phyloP scores from a whole-genome alignment of 495 filamentous ascomycete genomes.

The Delitschia confertaspora region DNA sequence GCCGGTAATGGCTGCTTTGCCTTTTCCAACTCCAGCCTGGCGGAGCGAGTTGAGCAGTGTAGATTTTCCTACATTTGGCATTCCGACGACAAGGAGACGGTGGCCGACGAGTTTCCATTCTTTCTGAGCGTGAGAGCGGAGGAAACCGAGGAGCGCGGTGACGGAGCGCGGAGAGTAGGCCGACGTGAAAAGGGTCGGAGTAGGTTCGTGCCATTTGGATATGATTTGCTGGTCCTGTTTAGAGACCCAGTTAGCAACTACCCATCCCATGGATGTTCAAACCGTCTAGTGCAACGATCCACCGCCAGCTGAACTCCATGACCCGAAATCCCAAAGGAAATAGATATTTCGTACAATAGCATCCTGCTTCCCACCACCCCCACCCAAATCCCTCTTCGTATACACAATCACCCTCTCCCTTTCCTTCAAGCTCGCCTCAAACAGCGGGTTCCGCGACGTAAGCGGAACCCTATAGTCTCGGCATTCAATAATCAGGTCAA shows the following conservation, averaged over 20 bases:
- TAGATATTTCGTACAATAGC: too few species aligned
- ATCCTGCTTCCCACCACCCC: constrained; percentile 29
- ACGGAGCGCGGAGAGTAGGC: constrained; percentile 58
- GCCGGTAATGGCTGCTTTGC: constrained; percentile 76
- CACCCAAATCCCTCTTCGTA: constrained; percentile 77
- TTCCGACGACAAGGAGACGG: constrained; percentile 80
- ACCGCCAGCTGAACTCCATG: too few species aligned
- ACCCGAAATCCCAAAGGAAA: too few species aligned
- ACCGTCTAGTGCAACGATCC: too few species aligned
- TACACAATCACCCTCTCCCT: constrained; percentile 75
- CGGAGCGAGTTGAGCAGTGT: constrained; percentile 84
- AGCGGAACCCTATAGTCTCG: constrained; percentile 86
- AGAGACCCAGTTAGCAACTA: too few species aligned
- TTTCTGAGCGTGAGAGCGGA: constrained; percentile 40
- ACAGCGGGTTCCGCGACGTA: constrained; percentile 81
- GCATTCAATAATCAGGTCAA: constrained; percentile 89
- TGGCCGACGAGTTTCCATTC: constrained; percentile 55
- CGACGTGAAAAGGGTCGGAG: too few species aligned
- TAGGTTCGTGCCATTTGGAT: constrained; percentile 48
- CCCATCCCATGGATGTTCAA: too few species aligned
- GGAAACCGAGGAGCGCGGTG: constrained; percentile 48
- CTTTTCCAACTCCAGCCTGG: constrained; percentile 52
- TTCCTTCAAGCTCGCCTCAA: constrained; percentile 65
- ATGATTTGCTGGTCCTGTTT: constrained; percentile 43
- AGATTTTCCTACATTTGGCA: constrained; percentile 94